A percentile compares a stretch with the other conserved stretches of the same genome.
These are phyloP conservation scores for Vitis cinerea DNA, from an alignment of 164 flowering plant genomes.

Conservation along the genomic window DNA sequence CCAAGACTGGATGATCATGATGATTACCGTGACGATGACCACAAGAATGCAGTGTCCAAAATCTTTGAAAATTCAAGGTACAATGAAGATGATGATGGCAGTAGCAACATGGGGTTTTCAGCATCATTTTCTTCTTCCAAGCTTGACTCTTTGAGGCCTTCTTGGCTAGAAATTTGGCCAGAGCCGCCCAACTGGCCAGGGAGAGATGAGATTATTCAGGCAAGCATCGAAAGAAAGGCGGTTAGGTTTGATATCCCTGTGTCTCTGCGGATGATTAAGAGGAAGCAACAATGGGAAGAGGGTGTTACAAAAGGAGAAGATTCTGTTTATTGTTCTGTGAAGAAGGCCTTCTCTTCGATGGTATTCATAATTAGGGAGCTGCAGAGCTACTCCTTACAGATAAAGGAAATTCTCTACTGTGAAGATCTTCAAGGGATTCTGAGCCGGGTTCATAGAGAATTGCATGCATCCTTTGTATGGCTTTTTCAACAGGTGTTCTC, in stretches of 20 bases:
- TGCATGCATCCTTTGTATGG: conserved; percentile 26
- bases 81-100: neutral
- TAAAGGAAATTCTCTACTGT: conserved; percentile 13
- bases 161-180: conserved; percentile 21
- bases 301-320: conserved; percentile 13
- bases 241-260: conserved; percentile 21
- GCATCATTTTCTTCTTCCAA: conserved; percentile 6
- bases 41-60: neutral
- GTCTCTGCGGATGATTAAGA: conserved; percentile 27
- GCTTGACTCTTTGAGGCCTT: conserved; percentile 23
- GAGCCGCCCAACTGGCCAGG: conserved; percentile 32
- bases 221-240: conserved; percentile 21
- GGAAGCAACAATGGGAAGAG: conserved; percentile 20
- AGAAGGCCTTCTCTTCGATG: conserved; percentile 29
- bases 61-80: neutral
- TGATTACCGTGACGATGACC: neutral
- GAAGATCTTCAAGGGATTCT: conserved; percentile 18
- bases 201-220: conserved; percentile 14
- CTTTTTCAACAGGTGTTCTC: conserved; percentile 29
- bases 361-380: conserved; percentile 24
- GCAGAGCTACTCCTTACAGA: conserved; percentile 17
- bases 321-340: conserved; percentile 17
- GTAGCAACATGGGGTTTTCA: neutral
- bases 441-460: conserved; percentile 16
- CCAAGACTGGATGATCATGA: neutral